These are phyloP conservation scores for Plasmopara viticola DNA, from an alignment of 352 stramenopile genomes.

Conservation along the genomic window DNA sequence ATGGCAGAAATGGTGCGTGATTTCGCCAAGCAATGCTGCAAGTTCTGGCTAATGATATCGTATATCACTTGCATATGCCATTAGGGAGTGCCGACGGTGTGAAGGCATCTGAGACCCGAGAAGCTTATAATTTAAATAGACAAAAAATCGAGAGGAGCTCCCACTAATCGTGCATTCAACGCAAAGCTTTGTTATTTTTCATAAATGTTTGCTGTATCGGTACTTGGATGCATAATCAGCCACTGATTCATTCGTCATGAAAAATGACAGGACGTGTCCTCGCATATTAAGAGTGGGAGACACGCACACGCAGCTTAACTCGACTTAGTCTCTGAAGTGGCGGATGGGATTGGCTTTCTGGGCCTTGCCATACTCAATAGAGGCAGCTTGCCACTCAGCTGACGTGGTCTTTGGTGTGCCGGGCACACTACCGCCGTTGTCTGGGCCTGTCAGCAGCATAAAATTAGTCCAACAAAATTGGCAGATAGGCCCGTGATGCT, in stretches of 20 bases:
- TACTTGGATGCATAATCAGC: background rate
- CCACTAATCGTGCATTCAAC: no score
- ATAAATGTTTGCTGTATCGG: no score
- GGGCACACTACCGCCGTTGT: constrained; percentile 45
- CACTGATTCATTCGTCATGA: constrained; percentile 1
- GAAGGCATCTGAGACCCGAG: background rate
- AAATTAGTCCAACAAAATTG: constrained; percentile 2
- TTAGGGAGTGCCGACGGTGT: constrained; percentile 13
- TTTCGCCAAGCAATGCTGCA: background rate
- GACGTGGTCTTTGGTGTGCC: constrained; percentile 65
- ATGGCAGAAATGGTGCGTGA: constrained; percentile 31
- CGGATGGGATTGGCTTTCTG: constrained; percentile 83
- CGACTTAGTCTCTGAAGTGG: constrained; percentile 75
- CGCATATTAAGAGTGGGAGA: constrained; percentile 1
- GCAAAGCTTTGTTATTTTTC: no score
- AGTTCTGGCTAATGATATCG: constrained; percentile 5
- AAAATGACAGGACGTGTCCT: constrained; percentile 27
- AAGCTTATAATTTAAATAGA: background rate
- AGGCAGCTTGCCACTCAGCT: constrained; percentile 66
- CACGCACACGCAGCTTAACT: constrained; percentile 11
- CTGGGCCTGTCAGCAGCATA: constrained; percentile 34
- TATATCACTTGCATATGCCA: background rate
- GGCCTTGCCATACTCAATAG: constrained; percentile 67
- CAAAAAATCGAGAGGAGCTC: background rate
- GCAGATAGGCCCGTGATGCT: background rate